Conservation (phyloP, 1,284 basidiomycete species). For the Phlebopus sp. region DNA sequence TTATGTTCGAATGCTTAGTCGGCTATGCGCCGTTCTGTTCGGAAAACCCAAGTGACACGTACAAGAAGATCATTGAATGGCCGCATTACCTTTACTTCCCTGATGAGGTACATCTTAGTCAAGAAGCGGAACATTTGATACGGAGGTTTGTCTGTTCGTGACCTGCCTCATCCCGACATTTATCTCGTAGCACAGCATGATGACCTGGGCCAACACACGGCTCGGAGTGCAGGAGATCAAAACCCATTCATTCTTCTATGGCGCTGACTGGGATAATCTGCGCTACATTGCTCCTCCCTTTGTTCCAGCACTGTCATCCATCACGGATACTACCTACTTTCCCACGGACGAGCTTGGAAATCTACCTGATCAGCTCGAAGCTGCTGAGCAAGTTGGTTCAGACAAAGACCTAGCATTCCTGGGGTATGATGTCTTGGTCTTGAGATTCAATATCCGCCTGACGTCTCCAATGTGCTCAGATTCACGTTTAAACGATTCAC, state of each 20-base stretch:
- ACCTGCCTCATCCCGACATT: slow-evolving; percentile 1
- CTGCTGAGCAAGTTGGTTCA: slow-evolving; percentile 67
- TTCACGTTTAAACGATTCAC: slow-evolving; percentile 84
- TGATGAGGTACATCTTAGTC: slow-evolving; percentile 92
- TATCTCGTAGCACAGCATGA: slow-evolving; percentile 50
- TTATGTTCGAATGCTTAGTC: slow-evolving; percentile 98
- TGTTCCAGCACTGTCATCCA: slow-evolving; percentile 87
- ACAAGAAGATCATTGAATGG: slow-evolving; percentile 99
- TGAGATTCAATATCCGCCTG: slow-evolving; percentile 5
- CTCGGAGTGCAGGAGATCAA: slow-evolving; percentile 88
- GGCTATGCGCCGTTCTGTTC: slow-evolving; percentile 98
- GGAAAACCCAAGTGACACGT: slow-evolving; percentile 96
- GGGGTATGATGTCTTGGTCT: slow-evolving; percentile 52
- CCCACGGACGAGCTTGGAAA: slow-evolving; percentile 94
- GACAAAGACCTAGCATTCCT: slow-evolving; percentile 93
- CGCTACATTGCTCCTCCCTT: slow-evolving; percentile 95
- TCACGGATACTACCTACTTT: slow-evolving; percentile 97
- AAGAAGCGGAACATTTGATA: slow-evolving; percentile 92
- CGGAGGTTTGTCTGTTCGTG: slow-evolving; percentile 51
- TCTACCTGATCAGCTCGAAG: slow-evolving; percentile 71
- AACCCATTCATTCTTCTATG: slow-evolving; percentile 93
- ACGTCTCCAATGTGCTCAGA: slow-evolving; percentile 35
- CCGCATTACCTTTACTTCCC: slow-evolving; percentile 89
- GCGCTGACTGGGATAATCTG: slow-evolving; percentile 91
- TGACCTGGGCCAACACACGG: slow-evolving; percentile 81